Conservation (phyloP, 1,284 basidiomycete genomes). For the Austroboletus niveus region DNA sequence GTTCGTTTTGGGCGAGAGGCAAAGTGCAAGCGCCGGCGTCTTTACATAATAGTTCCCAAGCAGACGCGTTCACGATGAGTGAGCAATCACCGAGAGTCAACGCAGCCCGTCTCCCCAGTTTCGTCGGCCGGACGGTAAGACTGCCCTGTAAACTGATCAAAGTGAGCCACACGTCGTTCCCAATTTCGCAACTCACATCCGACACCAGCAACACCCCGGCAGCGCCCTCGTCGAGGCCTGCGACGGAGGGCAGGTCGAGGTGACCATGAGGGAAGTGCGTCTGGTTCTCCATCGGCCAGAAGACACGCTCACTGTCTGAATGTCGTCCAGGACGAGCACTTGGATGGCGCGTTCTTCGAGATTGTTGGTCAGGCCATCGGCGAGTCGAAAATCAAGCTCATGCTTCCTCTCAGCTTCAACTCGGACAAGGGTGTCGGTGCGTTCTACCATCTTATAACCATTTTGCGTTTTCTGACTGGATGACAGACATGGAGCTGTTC, state of each 20-base stretch:
- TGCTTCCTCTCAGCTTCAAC: conserved; percentile 55
- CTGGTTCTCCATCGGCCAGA: not conserved
- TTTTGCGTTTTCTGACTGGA: conserved; percentile 3
- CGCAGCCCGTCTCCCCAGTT: conserved; percentile 54
- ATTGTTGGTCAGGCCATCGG: conserved; percentile 70
- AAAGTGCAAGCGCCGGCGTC: too few species aligned
- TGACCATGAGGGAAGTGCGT: conserved; percentile 51
- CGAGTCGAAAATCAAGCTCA: conserved; percentile 60
- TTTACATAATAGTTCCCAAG: too few species aligned
- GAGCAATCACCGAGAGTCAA: conserved; percentile 65
- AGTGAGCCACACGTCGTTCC: conserved; percentile 34
- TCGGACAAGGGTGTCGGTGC: conserved; percentile 55
- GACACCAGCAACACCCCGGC: conserved; percentile 51
- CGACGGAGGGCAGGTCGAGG: conserved; percentile 70
- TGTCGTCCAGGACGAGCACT: conserved; percentile 42
- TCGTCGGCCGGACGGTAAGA: conserved; percentile 61
- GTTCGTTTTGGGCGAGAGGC: too few species aligned
- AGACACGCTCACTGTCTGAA: not conserved
- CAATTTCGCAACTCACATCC: not conserved
- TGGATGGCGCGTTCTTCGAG: conserved; percentile 65
- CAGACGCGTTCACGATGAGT: conserved; percentile 8
- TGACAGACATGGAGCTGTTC: conserved; percentile 61
- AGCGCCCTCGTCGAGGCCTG: conserved; percentile 62
- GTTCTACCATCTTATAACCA: not conserved
- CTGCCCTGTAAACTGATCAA: conserved; percentile 69